These are phyloP conservation scores for Xylariomycetidae sp. DNA, from an alignment of 2,329 filamentous ascomycete genomes.

Conservation along the genomic window DNA sequence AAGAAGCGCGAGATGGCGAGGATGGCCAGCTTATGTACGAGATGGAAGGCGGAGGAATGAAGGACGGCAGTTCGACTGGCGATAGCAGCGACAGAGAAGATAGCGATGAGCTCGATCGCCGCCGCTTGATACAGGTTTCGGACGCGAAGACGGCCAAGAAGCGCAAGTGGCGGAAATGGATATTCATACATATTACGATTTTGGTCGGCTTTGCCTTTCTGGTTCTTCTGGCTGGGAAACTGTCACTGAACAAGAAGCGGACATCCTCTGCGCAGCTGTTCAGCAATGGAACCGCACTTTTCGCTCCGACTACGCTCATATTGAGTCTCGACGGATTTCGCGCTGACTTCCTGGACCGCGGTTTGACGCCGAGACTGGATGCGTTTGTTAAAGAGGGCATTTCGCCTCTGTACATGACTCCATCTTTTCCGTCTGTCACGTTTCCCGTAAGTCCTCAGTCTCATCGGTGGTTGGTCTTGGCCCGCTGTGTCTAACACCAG, in stretches of 20 bases:
- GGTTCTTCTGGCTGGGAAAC: slow-evolving; percentile 53
- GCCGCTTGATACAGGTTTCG: slow-evolving; percentile 43
- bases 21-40: slow-evolving; percentile 73
- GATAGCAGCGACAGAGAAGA: slow-evolving; percentile 58
- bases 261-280: slow-evolving; percentile 31
- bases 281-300: slow-evolving; percentile 83
- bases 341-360: slow-evolving; percentile 83
- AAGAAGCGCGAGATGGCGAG: slow-evolving; percentile 57
- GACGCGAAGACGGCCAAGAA: slow-evolving; percentile 44
- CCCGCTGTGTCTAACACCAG: no score
- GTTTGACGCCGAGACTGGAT: slow-evolving; percentile 76
- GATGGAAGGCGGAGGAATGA: slow-evolving; percentile 70
- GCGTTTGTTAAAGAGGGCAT: slow-evolving; percentile 77
- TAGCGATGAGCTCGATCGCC: slow-evolving; percentile 54
- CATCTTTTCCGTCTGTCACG: slow-evolving; percentile 92
- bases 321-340: slow-evolving; percentile 95
- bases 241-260: slow-evolving; percentile 44
- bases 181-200: slow-evolving; percentile 48
- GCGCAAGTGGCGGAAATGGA: slow-evolving; percentile 49
- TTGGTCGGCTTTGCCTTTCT: slow-evolving; percentile 52
- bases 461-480: no score
- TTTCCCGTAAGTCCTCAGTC: no score
- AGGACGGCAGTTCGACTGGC: slow-evolving; percentile 60
- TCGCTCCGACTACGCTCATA: slow-evolving; percentile 86
- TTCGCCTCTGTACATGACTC: slow-evolving; percentile 87